A percentile compares a stretch with the other conserved stretches of the same genome.
phyloP scores from a whole-genome alignment of 495 filamentous ascomycete species.

The Aspergillus bridgeri region DNA sequence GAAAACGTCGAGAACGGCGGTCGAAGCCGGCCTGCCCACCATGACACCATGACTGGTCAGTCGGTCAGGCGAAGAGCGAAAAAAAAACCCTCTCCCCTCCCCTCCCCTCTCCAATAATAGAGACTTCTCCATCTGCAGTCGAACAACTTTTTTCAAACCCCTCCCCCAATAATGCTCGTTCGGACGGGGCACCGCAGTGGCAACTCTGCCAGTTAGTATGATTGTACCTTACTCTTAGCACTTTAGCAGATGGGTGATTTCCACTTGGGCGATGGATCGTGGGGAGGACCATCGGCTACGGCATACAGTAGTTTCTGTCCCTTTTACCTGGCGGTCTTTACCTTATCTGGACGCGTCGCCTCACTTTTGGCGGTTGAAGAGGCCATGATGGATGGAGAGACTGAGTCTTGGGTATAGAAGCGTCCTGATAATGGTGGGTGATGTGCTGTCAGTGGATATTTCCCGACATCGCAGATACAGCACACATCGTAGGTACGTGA shows the following conservation, averaged over 20 bases:
- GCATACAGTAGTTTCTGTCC: background rate
- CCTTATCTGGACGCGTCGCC: background rate
- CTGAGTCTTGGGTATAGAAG: background rate
- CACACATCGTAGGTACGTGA: no score
- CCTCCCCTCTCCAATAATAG: background rate
- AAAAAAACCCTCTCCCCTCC: background rate
- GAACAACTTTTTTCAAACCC: background rate
- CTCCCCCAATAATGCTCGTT: background rate
- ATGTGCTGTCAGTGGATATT: background rate
- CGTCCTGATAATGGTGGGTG: background rate
- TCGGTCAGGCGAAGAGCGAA: background rate
- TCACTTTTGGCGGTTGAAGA: background rate
- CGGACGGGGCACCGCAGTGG: background rate
- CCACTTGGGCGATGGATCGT: background rate
- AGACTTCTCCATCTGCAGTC: background rate
- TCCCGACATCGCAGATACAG: background rate
- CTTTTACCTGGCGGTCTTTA: background rate
- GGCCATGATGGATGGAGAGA: background rate
- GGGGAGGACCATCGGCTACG: background rate
- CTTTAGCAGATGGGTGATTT: background rate
- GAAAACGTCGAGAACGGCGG: slow-evolving; percentile 30
- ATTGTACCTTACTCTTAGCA: background rate
- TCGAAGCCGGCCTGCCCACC: slow-evolving; percentile 14
- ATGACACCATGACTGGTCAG: background rate
- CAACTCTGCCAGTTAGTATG: background rate